Evolutionary conservation across 2,329 filamentous ascomycete species (phyloP), one percentile per base, ranked within the genome.

Genomic region (Paecilomyces formosus): DNA sequence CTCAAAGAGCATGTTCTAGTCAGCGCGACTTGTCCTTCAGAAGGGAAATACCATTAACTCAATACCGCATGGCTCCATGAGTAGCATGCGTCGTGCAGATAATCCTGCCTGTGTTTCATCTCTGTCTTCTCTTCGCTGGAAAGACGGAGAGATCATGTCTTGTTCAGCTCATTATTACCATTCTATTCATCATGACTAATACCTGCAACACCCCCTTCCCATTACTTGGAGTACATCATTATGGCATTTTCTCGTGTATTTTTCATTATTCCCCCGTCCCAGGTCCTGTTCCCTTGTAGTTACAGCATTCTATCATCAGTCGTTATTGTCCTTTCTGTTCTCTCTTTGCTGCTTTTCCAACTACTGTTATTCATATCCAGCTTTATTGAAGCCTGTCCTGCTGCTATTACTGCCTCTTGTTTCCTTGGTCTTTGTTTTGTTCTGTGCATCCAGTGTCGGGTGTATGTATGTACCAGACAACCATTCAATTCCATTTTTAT

Each of bases 231-330:
- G 39, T 45, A 18, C 39, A 9, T 45, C 39, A 45, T 45, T 45
- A n/a, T 45, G 39, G 39, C 39, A 18, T 39, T 39, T 39, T 18
- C 39, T 45, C 30, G 30, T 31, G n/a, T 63, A 64, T 55, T 60
- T 60, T 60, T 63, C 62, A 58, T 55, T 57, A 58, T 33, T 62
- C 39, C 39, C 39, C 39, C 30, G 30, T 31, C 30, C 35, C 39
- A 21, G n/a, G 18, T 45, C 15, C 39, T 45, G n/a, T 18, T 45
- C 8, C 18, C 5, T 18, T 18, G n/a, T 45, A n/a, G 39, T 31
- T 18, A 45, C 39, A 21, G 39, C n/a, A 45, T 6, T n/a, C 39
- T 26, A 26, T 18, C 39, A 18, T 18, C 39, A 8, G 39, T 45
- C 39, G 9, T 45, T 21, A 45, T 45, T 18, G n/a, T 18, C 39